These are phyloP conservation scores for Exidia glandulosa DNA, from an alignment of 768 basidiomycete species.

Conservation along the genomic window DNA sequence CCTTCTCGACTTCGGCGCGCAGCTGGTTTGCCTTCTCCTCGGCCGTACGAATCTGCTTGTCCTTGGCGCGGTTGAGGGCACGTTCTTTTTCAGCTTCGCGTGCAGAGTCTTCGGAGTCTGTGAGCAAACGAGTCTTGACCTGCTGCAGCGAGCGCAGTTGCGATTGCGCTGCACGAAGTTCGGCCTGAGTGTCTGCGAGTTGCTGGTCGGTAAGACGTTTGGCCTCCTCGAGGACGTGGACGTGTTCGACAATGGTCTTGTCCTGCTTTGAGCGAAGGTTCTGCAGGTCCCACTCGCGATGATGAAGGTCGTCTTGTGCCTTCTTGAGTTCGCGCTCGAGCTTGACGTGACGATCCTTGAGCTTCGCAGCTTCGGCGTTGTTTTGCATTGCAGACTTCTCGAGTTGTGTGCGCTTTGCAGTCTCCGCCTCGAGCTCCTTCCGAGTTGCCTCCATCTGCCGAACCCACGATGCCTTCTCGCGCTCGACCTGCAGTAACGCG, in stretches of 20 bases:
- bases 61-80: constrained; percentile 51
- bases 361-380: constrained; percentile 55
- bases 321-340: constrained; percentile 75
- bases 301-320: constrained; percentile 66
- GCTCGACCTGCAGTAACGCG: constrained; percentile 68
- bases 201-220: constrained; percentile 91
- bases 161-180: constrained; percentile 58
- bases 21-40: constrained; percentile 51
- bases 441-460: constrained; percentile 60
- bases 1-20: constrained; percentile 50
- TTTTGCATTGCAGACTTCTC: constrained; percentile 53
- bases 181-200: constrained; percentile 67
- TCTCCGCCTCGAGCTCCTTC: constrained; percentile 70
- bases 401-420: constrained; percentile 57
- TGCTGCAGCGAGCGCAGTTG: constrained; percentile 85
- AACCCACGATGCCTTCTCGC: constrained; percentile 64
- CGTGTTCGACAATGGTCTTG: constrained; percentile 98
- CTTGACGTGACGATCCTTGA: constrained; percentile 60
- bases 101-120: constrained; percentile 73
- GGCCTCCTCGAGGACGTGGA: constrained; percentile 91
- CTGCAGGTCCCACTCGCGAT: constrained; percentile 75
- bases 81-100: constrained; percentile 66
- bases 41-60: constrained; percentile 51
- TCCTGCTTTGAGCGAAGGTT: constrained; percentile 81
- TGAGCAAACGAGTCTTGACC: constrained; percentile 56